A percentile compares a stretch with the other conserved stretches of the same genome.
Conservation (phyloP, 495 filamentous ascomycete species). For the Symbiotaphrina buchneri region DNA sequence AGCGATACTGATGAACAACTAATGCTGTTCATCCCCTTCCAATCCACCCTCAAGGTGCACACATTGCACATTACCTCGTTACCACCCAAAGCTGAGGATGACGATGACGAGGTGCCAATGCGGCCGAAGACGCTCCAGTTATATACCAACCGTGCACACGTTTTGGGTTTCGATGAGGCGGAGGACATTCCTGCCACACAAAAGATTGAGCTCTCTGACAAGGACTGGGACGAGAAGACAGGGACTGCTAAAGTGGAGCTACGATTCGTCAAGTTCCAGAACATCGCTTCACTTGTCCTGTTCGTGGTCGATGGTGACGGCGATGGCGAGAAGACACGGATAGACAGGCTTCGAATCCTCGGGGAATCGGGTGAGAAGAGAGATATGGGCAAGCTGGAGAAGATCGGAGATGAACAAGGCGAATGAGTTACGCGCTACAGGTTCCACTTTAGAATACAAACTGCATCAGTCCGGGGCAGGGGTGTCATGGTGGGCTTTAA, state of each 20-base stretch:
- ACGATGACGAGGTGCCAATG: conserved; percentile 48
- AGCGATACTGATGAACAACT: conserved; percentile 98
- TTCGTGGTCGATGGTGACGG: conserved; percentile 84
- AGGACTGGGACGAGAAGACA: conserved; percentile 69
- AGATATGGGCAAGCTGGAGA: conserved; percentile 85
- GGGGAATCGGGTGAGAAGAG: conserved; percentile 88
- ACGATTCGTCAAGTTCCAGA: conserved; percentile 96
- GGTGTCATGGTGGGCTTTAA: no score
- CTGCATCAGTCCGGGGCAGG: no score
- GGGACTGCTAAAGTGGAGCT: conserved; percentile 65
- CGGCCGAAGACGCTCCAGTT: conserved; percentile 69
- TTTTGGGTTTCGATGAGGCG: conserved; percentile 88
- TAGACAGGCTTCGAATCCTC: conserved; percentile 70
- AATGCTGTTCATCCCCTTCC: conserved; percentile 83
- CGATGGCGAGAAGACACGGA: conserved; percentile 60
- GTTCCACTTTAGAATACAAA: no score
- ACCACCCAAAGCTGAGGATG: conserved; percentile 24
- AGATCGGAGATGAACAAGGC: conserved; percentile 60
- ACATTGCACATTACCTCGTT: conserved; percentile 76
- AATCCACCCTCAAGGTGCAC: conserved; percentile 74
- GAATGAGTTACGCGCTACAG: no score
- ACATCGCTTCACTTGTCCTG: conserved; percentile 59
- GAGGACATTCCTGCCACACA: conserved; percentile 67
- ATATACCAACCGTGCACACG: conserved; percentile 68
- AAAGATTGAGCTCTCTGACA: conserved; percentile 40